Conservation (phyloP, 306 rosid species). For the Rubus parviflorus region DNA sequence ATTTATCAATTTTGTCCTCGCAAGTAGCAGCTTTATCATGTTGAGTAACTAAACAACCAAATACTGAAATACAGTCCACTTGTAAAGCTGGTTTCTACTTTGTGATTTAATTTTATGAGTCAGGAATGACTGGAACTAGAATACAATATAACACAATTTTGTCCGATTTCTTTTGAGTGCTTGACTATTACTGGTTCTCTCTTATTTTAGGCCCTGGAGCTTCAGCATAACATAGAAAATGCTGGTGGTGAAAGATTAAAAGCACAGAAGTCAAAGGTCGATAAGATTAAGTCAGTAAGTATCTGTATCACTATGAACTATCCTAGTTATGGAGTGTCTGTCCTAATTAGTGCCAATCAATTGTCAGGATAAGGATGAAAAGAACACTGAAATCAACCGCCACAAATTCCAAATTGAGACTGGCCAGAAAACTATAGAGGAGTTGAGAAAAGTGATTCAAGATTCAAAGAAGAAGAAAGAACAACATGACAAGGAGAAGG, state of each 20-base stretch:
- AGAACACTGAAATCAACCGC: slow-evolving; percentile 74
- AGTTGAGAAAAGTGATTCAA: slow-evolving; percentile 75
- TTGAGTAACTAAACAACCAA: slow-evolving; percentile 6
- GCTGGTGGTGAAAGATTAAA: slow-evolving; percentile 86
- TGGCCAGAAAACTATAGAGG: slow-evolving; percentile 67
- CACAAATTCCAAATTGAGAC: slow-evolving; percentile 87
- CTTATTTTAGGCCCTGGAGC: slow-evolving; percentile 59
- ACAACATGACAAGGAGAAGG: slow-evolving; percentile 60
- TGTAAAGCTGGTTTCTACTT: not conserved
- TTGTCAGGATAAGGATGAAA: slow-evolving; percentile 80
- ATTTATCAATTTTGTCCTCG: slow-evolving; percentile 12
- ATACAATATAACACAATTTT: not conserved
- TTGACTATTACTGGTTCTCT: slow-evolving; percentile 7
- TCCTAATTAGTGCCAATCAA: slow-evolving; percentile 38
- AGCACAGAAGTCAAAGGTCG: slow-evolving; percentile 73
- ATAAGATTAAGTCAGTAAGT: slow-evolving; percentile 84
- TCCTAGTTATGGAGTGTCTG: slow-evolving; percentile 22
- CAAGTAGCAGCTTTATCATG: slow-evolving; percentile 10
- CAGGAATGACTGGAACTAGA: not conserved
- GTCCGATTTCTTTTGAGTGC: slow-evolving; percentile 21
- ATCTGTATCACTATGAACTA: slow-evolving; percentile 19
- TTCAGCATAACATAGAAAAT: slow-evolving; percentile 77
- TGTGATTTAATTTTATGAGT: not conserved
- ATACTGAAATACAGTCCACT: not conserved
- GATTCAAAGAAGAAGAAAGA: slow-evolving; percentile 75